Evolutionary conservation across 768 basidiomycete genomes (phyloP).

Genomic region (Trametes coccinea): DNA sequence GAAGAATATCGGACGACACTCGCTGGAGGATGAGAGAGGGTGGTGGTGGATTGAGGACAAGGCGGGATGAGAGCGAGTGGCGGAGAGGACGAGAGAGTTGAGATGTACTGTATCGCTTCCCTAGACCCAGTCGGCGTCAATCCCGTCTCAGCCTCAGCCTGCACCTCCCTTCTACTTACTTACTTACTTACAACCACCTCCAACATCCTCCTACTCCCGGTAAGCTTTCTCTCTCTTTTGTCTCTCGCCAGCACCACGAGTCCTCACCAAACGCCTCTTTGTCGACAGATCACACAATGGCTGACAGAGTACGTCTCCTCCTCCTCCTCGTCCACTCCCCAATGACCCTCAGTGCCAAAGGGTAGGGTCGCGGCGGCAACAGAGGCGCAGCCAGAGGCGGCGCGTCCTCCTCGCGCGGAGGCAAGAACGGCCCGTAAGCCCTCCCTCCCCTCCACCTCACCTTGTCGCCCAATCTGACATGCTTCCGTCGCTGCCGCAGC

Average conservation of each 20-base stretch:
- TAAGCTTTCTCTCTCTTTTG: too few relatives aligned
- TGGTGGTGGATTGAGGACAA: constrained; percentile 18
- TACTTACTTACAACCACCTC: background rate
- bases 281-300: constrained; percentile 37
- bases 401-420: constrained; percentile 47
- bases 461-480: constrained; percentile 35
- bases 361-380: constrained; percentile 63
- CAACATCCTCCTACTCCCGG: too few relatives aligned
- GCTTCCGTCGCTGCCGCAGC: constrained; percentile 32
- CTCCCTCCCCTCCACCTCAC: background rate
- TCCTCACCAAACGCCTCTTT: background rate
- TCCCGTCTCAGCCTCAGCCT: too few relatives aligned
- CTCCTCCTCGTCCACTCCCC: constrained; percentile 9
- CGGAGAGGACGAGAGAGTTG: background rate
- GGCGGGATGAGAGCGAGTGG: constrained; percentile 18
- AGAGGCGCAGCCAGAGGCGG: constrained; percentile 49
- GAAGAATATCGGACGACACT: constrained; percentile 16
- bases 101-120: too few relatives aligned
- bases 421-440: constrained; percentile 29
- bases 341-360: constrained; percentile 38
- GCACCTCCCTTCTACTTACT: constrained; percentile 2
- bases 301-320: constrained; percentile 56
- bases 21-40: constrained; percentile 11
- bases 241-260: background rate
- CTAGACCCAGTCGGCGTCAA: too few relatives aligned